A percentile compares a stretch with the other conserved stretches of the same genome.
phyloP scores from a whole-genome alignment of 108 stramenopile genomes.

The Discostella stelligeroides region DNA sequence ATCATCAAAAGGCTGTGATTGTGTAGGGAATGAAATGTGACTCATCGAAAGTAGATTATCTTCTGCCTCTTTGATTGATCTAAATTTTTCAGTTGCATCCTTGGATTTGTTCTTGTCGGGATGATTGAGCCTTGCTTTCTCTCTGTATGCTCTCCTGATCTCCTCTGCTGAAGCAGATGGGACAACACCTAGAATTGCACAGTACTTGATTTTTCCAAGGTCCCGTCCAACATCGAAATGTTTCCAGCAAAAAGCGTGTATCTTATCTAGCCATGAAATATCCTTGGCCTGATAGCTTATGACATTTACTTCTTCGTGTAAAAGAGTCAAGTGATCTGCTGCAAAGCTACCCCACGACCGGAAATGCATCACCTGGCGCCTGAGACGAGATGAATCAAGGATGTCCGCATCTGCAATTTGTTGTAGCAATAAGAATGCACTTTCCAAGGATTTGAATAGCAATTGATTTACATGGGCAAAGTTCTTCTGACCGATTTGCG shows the following conservation, averaged over 20 bases:
- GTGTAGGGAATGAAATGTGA: too few species aligned
- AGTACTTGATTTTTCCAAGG: slow-evolving; percentile 50
- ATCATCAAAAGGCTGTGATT: slow-evolving; percentile 49
- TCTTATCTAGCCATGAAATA: slow-evolving; percentile 42
- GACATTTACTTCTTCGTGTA: not conserved
- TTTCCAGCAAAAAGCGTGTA: slow-evolving; percentile 39
- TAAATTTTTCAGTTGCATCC: slow-evolving; percentile 30
- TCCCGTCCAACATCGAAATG: slow-evolving; percentile 52
- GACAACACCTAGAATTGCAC: slow-evolving; percentile 45
- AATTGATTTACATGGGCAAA: slow-evolving; percentile 54
- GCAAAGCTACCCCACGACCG: slow-evolving; percentile 49
- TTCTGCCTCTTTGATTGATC: slow-evolving; percentile 49
- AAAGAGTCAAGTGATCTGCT: too few species aligned
- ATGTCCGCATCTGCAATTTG: slow-evolving; percentile 3
- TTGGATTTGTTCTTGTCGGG: slow-evolving; percentile 37
- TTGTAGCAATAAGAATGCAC: slow-evolving; percentile 28
- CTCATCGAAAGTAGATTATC: slow-evolving; percentile 32
- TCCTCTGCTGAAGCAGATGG: slow-evolving; percentile 54
- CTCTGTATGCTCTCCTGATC: slow-evolving; percentile 48
- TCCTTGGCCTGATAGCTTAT: not conserved
- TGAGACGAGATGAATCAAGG: slow-evolving; percentile 44
- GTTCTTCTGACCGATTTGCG: slow-evolving; percentile 14
- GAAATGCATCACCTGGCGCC: slow-evolving; percentile 19
- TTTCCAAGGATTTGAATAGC: slow-evolving; percentile 39
- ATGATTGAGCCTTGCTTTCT: slow-evolving; percentile 37